A percentile compares a stretch with the other conserved stretches of the same genome.
phyloP scores from a whole-genome alignment of 2,329 filamentous ascomycete genomes.

The Rhinocladiella mackenziei region DNA sequence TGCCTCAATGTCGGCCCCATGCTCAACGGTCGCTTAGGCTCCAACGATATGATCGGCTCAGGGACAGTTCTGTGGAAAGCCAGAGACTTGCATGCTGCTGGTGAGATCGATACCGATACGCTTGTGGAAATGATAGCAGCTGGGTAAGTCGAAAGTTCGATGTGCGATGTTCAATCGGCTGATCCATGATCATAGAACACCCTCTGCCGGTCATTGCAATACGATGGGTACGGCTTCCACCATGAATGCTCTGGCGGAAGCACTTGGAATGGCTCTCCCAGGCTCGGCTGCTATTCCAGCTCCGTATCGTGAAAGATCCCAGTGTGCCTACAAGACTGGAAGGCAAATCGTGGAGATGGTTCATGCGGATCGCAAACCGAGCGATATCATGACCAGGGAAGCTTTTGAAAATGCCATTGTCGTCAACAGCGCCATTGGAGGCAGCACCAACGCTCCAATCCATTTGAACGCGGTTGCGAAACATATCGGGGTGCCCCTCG shows the following conservation, averaged over 20 bases:
- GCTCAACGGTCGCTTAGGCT: constrained; percentile 46
- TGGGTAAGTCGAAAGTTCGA: constrained; percentile 33
- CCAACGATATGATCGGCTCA: constrained; percentile 41
- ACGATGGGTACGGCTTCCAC: constrained; percentile 54
- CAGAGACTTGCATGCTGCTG: constrained; percentile 46
- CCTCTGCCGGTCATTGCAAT: constrained; percentile 50
- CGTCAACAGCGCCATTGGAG: constrained; percentile 53
- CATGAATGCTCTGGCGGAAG: constrained; percentile 52
- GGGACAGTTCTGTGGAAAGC: constrained; percentile 50
- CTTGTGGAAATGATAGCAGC: constrained; percentile 46
- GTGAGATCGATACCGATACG: constrained; percentile 44
- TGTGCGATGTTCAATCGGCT: not conserved
- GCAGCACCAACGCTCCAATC: constrained; percentile 56
- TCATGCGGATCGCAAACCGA: constrained; percentile 47
- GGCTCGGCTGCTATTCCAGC: constrained; percentile 52
- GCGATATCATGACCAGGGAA: constrained; percentile 53
- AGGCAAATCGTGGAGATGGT: constrained; percentile 51
- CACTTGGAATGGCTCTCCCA: constrained; percentile 51
- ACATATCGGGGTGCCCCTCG: constrained; percentile 50
- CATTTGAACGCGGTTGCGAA: constrained; percentile 54
- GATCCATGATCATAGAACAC: constrained; percentile 35
- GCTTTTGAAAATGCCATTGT: constrained; percentile 57
- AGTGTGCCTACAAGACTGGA: constrained; percentile 49
- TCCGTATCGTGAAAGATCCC: constrained; percentile 46
- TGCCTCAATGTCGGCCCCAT: constrained; percentile 53